These are phyloP conservation scores for Aspergillus carlsbadensis DNA, from an alignment of 495 filamentous ascomycete species.

Conservation along the genomic window DNA sequence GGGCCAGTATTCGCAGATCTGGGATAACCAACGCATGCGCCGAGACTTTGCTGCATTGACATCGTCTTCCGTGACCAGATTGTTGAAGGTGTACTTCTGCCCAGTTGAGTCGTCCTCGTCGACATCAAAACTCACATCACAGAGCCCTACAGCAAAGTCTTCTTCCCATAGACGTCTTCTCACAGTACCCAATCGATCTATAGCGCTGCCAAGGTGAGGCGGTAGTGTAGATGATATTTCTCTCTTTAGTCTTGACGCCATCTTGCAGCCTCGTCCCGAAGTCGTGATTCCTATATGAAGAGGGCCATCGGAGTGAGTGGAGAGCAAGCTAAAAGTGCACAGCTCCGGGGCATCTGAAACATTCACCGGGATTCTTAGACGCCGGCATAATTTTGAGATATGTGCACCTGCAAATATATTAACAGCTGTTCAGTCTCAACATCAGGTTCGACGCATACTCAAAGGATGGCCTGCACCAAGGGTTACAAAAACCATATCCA, in stretches of 20 bases:
- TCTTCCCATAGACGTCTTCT: conserved; percentile 77
- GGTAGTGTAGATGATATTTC: conserved; percentile 84
- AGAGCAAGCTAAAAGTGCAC: conserved; percentile 89
- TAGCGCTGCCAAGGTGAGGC: conserved; percentile 75
- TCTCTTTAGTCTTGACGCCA: conserved; percentile 84
- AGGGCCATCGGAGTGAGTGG: conserved; percentile 84
- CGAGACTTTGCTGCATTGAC: conserved; percentile 72
- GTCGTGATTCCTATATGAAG: conserved; percentile 95
- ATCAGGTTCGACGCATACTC: conserved; percentile 36
- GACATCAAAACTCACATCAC: conserved; percentile 43
- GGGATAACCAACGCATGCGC: conserved; percentile 87
- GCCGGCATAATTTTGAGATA: conserved; percentile 73
- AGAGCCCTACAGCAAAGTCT: conserved; percentile 58
- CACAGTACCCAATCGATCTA: conserved; percentile 74
- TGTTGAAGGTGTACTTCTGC: conserved; percentile 87
- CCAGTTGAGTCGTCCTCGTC: conserved; percentile 81
- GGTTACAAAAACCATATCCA: conserved; percentile 93
- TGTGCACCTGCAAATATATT: conserved; percentile 48
- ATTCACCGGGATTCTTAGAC: conserved; percentile 87
- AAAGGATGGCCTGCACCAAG: conserved; percentile 51
- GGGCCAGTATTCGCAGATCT: conserved; percentile 99
- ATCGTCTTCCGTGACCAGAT: conserved; percentile 70
- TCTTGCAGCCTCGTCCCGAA: conserved; percentile 91
- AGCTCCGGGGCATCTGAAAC: conserved; percentile 83
- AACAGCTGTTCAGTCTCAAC: not conserved